Evolutionary conservation across 805 yeast genomes (phyloP), one percentile per base, ranked within the genome.

Genomic region (Candida glaebosa): DNA sequence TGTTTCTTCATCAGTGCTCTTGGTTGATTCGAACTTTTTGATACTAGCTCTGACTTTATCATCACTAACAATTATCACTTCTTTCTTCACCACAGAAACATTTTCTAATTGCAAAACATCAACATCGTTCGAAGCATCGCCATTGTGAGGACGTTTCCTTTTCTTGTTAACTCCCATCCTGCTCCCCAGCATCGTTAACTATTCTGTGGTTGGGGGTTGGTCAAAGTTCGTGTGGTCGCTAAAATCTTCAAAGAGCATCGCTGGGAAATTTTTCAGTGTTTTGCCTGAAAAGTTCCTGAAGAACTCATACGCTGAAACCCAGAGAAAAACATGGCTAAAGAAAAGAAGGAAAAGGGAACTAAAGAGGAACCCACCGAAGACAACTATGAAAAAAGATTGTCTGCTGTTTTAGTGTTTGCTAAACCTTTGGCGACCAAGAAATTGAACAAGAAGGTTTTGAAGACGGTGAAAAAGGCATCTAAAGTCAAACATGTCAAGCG

Each of bases 401-500:
- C 96, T 38, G 97, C 96, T 16, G 81, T 85, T 44, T 75, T 93
- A 52, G 84, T 96, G 41, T 91, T 93, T 66, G 96, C 99, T 41
- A 74, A 81, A 58, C 99, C 99, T 46, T 76, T 93, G 54, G 99
- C 99, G 12, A 80, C 96, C 34, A 93, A 93, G 73, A 93, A 93
- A 67, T 73, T 91, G 61, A 93, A 93, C 75, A 93, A 93, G 71
- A 93, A 91, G 69, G 84, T 91, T 14, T 78, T 95, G 60, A 93
- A 93, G 72, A 87, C 96, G 34, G 95, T 93, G 49, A 93, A 93
- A 78, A 91, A 88, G 67, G 98, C 99, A 7, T 89, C 98, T 40
- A 93, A 93, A 72, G 95, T 96, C 50, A 93, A 93, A 72, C 96
- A 91, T 67, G 96, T 93, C 54, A 91, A 89, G 71, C 81, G 99